Percentiles rank a stretch among this genome's conserved stretches.
Evolutionary conservation across 768 basidiomycete genomes (phyloP).

Genomic region (Russula abietina): DNA sequence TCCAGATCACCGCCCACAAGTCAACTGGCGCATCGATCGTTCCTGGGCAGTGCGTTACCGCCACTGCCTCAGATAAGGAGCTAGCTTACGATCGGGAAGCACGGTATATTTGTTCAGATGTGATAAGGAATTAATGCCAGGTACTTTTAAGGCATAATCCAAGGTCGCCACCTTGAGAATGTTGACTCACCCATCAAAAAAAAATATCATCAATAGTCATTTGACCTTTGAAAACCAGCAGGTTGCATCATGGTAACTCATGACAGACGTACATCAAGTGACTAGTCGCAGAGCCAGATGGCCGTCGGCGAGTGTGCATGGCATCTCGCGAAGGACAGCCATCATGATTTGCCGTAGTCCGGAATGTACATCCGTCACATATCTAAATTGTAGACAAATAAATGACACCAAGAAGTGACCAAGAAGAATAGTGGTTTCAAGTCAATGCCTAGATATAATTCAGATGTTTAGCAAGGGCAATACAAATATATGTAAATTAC

Average conservation of each 20-base stretch:
- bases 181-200: not conserved
- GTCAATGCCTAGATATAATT: slow-evolving; percentile 9
- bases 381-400: not conserved
- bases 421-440: not conserved
- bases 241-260: not conserved
- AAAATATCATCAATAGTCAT: not conserved
- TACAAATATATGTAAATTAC: not conserved
- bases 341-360: not conserved
- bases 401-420: not conserved
- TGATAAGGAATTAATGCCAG: not conserved
- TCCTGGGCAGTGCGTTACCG: not conserved
- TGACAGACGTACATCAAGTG: not conserved
- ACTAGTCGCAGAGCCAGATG: not conserved
- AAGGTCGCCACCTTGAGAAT: not conserved
- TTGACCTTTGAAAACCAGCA: not conserved
- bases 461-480: not conserved
- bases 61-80: too few relatives aligned
- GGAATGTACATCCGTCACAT: not conserved
- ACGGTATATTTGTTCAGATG: not conserved
- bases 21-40: not conserved
- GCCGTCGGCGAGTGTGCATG: too few relatives aligned
- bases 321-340: too few relatives aligned
- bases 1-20: not conserved
- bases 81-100: not conserved
- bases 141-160: not conserved